Conservation (phyloP, 2,329 filamentous ascomycete species). For the Dactylellina parvicollis region DNA sequence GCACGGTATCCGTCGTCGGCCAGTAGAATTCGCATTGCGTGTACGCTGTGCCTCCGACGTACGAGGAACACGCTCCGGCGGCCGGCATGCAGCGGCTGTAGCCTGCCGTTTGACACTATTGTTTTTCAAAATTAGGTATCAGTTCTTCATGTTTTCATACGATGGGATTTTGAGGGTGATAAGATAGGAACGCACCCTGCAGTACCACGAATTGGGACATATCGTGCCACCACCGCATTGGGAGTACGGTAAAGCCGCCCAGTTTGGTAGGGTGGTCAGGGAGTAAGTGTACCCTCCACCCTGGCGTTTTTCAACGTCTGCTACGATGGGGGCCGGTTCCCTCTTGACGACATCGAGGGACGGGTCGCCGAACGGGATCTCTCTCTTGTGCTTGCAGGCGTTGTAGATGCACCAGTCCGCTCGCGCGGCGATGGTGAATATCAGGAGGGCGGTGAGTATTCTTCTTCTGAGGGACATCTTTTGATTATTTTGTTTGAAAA, state of each 20-base stretch:
- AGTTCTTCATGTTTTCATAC: neutral
- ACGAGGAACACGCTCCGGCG: slow-evolving; percentile 8
- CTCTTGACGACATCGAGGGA: slow-evolving; percentile 8
- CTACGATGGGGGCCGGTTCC: neutral
- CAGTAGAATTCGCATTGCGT: slow-evolving; percentile 22
- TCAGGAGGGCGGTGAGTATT: neutral
- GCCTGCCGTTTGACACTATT: slow-evolving; percentile 13
- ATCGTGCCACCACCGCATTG: slow-evolving; percentile 12
- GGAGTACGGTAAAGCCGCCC: slow-evolving; percentile 22
- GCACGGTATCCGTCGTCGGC: slow-evolving; percentile 13
- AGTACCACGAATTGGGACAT: slow-evolving; percentile 14
- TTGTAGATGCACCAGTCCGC: slow-evolving; percentile 11
- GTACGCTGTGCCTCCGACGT: slow-evolving; percentile 6
- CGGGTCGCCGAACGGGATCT: neutral
- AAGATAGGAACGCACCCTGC: neutral
- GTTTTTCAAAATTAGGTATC: neutral
- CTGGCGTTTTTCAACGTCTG: slow-evolving; percentile 13
- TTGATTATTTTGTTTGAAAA: neutral
- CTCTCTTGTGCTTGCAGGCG: neutral
- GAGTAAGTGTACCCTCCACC: slow-evolving; percentile 16
- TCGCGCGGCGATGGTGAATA: neutral
- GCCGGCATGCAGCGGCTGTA: slow-evolving; percentile 9
- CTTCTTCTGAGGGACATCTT: slow-evolving; percentile 6
- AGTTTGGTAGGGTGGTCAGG: slow-evolving; percentile 5
- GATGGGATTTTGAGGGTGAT: neutral